Conservation (phyloP, 2,329 filamentous ascomycete species). For the Atkinsonella texensis region DNA sequence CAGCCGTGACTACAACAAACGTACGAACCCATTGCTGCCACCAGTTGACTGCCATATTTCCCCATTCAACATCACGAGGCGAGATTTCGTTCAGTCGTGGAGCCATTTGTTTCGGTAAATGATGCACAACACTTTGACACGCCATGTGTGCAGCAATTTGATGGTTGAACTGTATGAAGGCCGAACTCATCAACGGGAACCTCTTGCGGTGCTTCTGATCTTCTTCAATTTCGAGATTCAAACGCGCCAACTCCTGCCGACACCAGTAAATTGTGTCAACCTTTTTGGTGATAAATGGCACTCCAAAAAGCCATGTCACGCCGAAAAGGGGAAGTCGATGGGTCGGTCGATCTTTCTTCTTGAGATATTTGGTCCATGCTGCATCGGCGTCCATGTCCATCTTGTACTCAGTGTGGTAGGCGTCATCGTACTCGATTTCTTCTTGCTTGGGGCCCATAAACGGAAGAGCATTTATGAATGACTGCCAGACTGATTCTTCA, state of each 20-base stretch:
- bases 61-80: slow-evolving; percentile 87
- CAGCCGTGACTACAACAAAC: slow-evolving; percentile 49
- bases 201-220: slow-evolving; percentile 79
- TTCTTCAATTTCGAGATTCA: slow-evolving; percentile 84
- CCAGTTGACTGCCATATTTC: slow-evolving; percentile 93
- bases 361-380: slow-evolving; percentile 73
- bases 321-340: slow-evolving; percentile 58
- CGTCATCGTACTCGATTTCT: slow-evolving; percentile 44
- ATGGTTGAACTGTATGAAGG: slow-evolving; percentile 97
- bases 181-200: slow-evolving; percentile 88
- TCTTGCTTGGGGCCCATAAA: slow-evolving; percentile 34
- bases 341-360: slow-evolving; percentile 70
- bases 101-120: slow-evolving; percentile 86
- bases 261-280: slow-evolving; percentile 93
- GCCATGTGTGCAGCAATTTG: slow-evolving; percentile 98
- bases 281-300: slow-evolving; percentile 77
- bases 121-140: slow-evolving; percentile 82
- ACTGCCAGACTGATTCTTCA: slow-evolving; percentile 38
- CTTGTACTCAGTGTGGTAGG: slow-evolving; percentile 48
- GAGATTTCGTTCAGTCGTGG: slow-evolving; percentile 89
- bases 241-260: slow-evolving; percentile 68
- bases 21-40: slow-evolving; percentile 77
- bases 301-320: slow-evolving; percentile 59
- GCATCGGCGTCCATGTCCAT: slow-evolving; percentile 50
- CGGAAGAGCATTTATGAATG: slow-evolving; percentile 36